Base-by-base conservation (phyloP, 495 filamentous ascomycete species). In the Parathielavia appendiculata region DNA sequence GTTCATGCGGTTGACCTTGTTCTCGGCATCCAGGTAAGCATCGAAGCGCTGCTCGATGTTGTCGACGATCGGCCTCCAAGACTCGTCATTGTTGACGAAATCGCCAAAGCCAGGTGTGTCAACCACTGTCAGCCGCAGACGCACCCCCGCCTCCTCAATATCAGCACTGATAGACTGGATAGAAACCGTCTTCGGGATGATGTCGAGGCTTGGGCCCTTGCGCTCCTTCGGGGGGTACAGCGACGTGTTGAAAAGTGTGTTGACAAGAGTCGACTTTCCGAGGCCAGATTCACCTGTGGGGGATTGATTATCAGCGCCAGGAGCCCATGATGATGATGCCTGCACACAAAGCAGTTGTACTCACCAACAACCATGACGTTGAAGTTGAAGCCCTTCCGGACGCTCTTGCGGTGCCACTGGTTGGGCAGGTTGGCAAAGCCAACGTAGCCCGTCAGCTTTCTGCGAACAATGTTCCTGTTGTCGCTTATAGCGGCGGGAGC, bases 321-420 rank as follows among this genome's bases (percentile, higher is more conserved):
- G 48, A 34, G 54, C 3, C 35, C 19, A 23, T 56, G 36, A 17
- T 20, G 13, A n/a, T 14, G 35, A 3, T 38, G n/a, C n/a, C 35
- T 17, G 20, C 32, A 58, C 1, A 14, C 35, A 40, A 22, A 61
- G 10, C 4, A 13, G 8, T 3, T 30, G 26, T 43, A 82, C 80
- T 59, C 80, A 98, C 93, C 93, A 75, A 98, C 93, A 75, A 98
- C 93, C 93, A 98, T 98, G 58, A 97, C 93, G 71, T 98, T 98
- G 82, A 98, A 98, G 83, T 97, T 98, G 85, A 98, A 98, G 58
- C 93, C 93, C 75, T 98, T 98, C 70, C 93, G 88, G 67, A 98
- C 95, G 83, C 92, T 96, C 87, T 98, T 98, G 75, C 93, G 91
- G 81, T 98, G 93, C 95, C 95, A 98, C 76, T 98, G 93, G 77